Evolutionary conservation across 1,284 basidiomycete species (phyloP), one percentile per base, ranked within the genome.

Genomic region (Boletus calvinii): DNA sequence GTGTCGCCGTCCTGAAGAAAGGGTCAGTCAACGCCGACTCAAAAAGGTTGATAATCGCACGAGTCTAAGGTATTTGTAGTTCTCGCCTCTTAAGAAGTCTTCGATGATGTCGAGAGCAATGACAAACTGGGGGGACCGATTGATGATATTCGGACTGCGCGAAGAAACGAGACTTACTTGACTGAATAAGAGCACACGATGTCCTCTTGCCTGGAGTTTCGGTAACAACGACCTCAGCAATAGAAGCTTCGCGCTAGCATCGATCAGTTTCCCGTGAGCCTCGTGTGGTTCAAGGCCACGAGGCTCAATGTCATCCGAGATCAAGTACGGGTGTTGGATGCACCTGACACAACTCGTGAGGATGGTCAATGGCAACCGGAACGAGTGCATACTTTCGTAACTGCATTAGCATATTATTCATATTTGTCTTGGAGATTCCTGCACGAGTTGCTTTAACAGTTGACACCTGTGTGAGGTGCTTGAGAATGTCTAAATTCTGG

Each of bases 181-280:
- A 71, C 94, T 97, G 74, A 99, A 99, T 24, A 99, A 76, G 20
- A 99, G 77, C n/a, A 98, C 86, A 24, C 97, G 87, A 72, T 99
- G 97, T 0, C 94, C 94, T 38, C 87, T 84, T 47, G 84, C 83
- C 66, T 92, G 93, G 49, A 99, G 80, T 70, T 94, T 92, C 0
- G 92, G 91, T 35, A 99, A 77, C 43, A 98, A 73, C 44, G 76
- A 71, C 69, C 89, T 92, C 39, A 99, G 77, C 49, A 97, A 81
- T 30, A 86, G 83, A 46, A 99, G 76, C 72, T 98, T 98, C 31
- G 88, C 84, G 59, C 92, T 95, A 1, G 85, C 92, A 52, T 90
- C 87, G 40, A 94, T 84, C 35, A 98, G 72, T 58, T 87, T 88
- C 54, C 85, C 82, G 55, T 96, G 93, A 26, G 82, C 79, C 61